Base-by-base conservation (phyloP, 1,284 basidiomycete species). In the Chondrostereum purpureum region DNA sequence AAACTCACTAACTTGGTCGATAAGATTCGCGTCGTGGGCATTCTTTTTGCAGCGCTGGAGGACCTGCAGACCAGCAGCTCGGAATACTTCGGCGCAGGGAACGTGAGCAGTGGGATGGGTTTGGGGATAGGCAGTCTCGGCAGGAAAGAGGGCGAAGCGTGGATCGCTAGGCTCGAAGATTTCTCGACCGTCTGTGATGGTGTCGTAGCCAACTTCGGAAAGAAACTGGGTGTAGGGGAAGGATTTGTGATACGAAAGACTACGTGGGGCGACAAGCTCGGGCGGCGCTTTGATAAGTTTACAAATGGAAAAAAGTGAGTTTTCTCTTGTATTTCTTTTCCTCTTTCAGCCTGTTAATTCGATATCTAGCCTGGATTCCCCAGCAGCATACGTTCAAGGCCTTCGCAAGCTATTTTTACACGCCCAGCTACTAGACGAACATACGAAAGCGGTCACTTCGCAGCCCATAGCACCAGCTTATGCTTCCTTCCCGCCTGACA, bases 261-360 rank as follows among this genome's bases (percentile, higher is more conserved):
- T 48, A 78, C 76, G 23, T 92, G 89, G 90, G 79, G 89, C 38
- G 82, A 82, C 50, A 92, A 88, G 60, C 68, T 95, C 38, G 82
- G 82, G 45, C 77, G 89, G 53, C 81, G 83, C 53, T 77, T 96
- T 54, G 92, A 96, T 66, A 90, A 92, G 62, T 83, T 97, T 57
- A 91, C 91, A 33, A 92, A 85, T 53, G 88, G 84, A 48, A 92
- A 92, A 67, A 90, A 87, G 92, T 94, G 60, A 58, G 83, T 70
- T 53, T 48, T 47, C 39, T 19, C 50, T 41, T 48, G 36, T 31
- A 45, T 36, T 53, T 34, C 20, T 24, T 43, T 36, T 33, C 18
- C 17, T 40, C 48, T 46, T 37, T 47, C 56, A 35, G 8, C 56
- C 43, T 49, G 23, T 43, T 36, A 46, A 34, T 31, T 42, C 22